A percentile compares a stretch with the other conserved stretches of the same genome.
Conservation (phyloP, 129 eudicot species). For the Escallonia rubra region DNA sequence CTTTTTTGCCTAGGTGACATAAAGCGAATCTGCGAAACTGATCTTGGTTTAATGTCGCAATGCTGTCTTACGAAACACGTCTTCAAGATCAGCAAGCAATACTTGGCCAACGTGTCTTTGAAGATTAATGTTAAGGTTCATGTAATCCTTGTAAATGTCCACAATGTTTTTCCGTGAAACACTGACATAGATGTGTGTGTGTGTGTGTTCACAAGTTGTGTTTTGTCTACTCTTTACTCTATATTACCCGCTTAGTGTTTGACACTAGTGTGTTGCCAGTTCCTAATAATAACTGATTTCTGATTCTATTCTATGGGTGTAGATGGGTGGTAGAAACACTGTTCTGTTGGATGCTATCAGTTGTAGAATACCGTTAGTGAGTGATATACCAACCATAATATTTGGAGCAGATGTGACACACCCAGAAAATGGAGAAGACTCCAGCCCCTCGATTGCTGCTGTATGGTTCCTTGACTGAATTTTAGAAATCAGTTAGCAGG, state of each 20-base stretch:
- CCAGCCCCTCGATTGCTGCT: slow-evolving; percentile 95
- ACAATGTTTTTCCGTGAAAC: not conserved
- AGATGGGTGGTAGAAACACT: slow-evolving; percentile 91
- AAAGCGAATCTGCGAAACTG: slow-evolving; percentile 91
- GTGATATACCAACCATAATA: slow-evolving; percentile 90
- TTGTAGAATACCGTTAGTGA: slow-evolving; percentile 77
- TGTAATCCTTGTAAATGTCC: not conserved
- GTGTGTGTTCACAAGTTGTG: no score
- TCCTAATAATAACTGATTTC: not conserved
- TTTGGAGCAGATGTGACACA: slow-evolving; percentile 96
- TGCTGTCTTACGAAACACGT: slow-evolving; percentile 92
- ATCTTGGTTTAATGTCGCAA: slow-evolving; percentile 84
- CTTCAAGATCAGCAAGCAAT: slow-evolving; percentile 73
- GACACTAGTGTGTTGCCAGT: no score
- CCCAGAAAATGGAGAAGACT: slow-evolving; percentile 86
- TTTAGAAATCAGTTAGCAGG: not conserved
- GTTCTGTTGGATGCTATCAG: slow-evolving; percentile 82
- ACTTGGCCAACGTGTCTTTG: slow-evolving; percentile 79
- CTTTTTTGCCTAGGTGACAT: slow-evolving; percentile 48
- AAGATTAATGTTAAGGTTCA: slow-evolving; percentile 86
- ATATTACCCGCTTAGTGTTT: no score
- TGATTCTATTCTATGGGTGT: slow-evolving; percentile 6
- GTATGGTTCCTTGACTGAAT: slow-evolving; percentile 23
- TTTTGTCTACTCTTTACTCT: no score
- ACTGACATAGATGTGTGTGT: not conserved